Conservation (phyloP, 352 stramenopile genomes). For the Globisporangium cystogenes region DNA sequence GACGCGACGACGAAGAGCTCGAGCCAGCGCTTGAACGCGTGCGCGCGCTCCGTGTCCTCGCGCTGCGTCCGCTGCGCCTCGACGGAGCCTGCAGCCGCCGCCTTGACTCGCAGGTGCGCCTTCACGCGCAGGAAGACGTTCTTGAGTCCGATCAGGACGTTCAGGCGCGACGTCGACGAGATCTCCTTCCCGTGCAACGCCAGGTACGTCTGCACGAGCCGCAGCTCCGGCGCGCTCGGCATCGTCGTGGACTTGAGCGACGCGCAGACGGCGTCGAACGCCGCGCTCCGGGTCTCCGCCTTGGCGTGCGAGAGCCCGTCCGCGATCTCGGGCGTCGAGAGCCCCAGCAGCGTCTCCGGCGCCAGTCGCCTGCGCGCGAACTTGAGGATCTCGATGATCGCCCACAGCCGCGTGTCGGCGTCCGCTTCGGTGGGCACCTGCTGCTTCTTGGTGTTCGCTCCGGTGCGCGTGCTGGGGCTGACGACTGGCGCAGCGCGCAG, state of each 20-base stretch:
- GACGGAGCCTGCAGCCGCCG: not conserved
- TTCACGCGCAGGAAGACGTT: constrained; percentile 73
- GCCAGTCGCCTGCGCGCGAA: constrained; percentile 66
- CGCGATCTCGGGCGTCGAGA: constrained; percentile 49
- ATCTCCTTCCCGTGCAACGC: constrained; percentile 76
- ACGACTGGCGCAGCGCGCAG: constrained; percentile 23
- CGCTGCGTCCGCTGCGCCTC: constrained; percentile 14
- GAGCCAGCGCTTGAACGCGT: constrained; percentile 59
- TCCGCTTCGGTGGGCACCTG: not conserved
- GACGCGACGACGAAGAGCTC: constrained; percentile 60
- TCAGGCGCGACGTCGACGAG: constrained; percentile 53
- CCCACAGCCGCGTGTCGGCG: constrained; percentile 54
- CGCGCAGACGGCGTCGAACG: constrained; percentile 74
- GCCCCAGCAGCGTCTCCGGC: constrained; percentile 43
- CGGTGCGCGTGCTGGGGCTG: too few species aligned
- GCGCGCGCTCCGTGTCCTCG: constrained; percentile 27
- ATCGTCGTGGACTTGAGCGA: constrained; percentile 79
- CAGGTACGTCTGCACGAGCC: constrained; percentile 59
- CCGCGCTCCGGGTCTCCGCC: constrained; percentile 49
- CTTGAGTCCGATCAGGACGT: constrained; percentile 70
- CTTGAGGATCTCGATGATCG: constrained; percentile 75
- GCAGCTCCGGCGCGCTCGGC: constrained; percentile 45
- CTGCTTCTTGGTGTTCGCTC: constrained; percentile 3
- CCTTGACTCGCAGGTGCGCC: constrained; percentile 37
- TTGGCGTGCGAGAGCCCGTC: constrained; percentile 48